A percentile compares a stretch with the other conserved stretches of the same genome.
Evolutionary conservation across 352 stramenopile species (phyloP).

Genomic region (Pythium grandisporangium): DNA sequence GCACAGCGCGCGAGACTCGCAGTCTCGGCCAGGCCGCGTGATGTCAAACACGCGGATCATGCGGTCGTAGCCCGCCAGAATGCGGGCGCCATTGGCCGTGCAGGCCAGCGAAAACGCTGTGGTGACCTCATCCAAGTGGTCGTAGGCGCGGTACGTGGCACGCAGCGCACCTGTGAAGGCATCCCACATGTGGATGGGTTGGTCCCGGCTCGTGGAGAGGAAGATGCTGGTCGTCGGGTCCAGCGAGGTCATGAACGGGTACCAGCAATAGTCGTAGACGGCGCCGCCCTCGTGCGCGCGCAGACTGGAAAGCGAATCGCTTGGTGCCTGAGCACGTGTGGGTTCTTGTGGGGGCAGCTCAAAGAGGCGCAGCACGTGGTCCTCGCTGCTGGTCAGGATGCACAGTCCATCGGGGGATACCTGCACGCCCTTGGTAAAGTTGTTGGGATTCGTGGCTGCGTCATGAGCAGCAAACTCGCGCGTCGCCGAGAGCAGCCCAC

Average conservation of each 20-base stretch:
- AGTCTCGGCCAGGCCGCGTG: slow-evolving; percentile 53
- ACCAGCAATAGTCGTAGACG: slow-evolving; percentile 87
- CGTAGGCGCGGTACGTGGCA: slow-evolving; percentile 71
- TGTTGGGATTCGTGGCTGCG: slow-evolving; percentile 18
- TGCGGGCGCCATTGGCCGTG: slow-evolving; percentile 62
- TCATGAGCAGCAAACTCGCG: slow-evolving; percentile 5
- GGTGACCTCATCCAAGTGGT: slow-evolving; percentile 83
- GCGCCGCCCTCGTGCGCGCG: slow-evolving; percentile 61
- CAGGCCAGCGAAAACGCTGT: slow-evolving; percentile 74
- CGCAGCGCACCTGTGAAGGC: slow-evolving; percentile 81
- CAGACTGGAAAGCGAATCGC: slow-evolving; percentile 22
- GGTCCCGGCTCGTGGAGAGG: slow-evolving; percentile 74
- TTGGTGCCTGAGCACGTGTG: neutral
- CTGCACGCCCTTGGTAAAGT: slow-evolving; percentile 71
- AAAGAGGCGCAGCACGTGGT: slow-evolving; percentile 73
- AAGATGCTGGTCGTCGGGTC: slow-evolving; percentile 81
- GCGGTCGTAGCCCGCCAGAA: slow-evolving; percentile 83
- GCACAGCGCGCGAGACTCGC: slow-evolving; percentile 34
- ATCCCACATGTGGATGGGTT: slow-evolving; percentile 89
- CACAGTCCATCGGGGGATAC: slow-evolving; percentile 80
- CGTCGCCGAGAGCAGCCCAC: slow-evolving; percentile 2
- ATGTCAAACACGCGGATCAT: slow-evolving; percentile 81
- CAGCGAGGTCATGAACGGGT: slow-evolving; percentile 74
- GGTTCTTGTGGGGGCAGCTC: slow-evolving; percentile 22
- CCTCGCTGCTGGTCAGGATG: slow-evolving; percentile 80